Evolutionary conservation across 2,329 filamentous ascomycete genomes (phyloP), one percentile per base, ranked within the genome.

Genomic region (Diaporthe citriasiana): DNA sequence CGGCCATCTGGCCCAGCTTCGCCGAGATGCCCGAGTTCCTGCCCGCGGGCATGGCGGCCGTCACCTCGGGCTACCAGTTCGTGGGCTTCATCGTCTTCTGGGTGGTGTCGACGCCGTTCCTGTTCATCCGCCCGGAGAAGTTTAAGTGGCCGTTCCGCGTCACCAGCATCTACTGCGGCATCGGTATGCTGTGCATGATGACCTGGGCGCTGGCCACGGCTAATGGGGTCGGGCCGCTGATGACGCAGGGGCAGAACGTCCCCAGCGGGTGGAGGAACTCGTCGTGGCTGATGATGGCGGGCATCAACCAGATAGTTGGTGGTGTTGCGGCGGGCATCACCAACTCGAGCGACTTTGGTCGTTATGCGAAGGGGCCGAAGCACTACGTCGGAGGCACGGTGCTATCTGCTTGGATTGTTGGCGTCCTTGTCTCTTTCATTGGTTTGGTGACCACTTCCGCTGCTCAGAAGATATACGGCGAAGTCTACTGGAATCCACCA

Each of bases 11-110:
- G 84, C 84, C 85, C 6, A 83, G 82, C 19, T 87, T 85, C 73
- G 78, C 81, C 13, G 83, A 79, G 76, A 84, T 88, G 74, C 81
- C 82, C 22, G 87, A 88, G 75, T 84, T 84, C 40, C 80, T 89
- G 12, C 83, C 86, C 0, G 80, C 78, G 6, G 82, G 78, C 66
- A 76, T 83, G 57, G 84, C 82, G 35, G 19, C 73, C 6, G 51
- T 75, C 73, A 79, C 82, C 72, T 82, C 80, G 57, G 83, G 85
- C 19, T 82, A 84, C 27, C 83, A 86, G 35, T 80, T 89, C 40
- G 82, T 88, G 2, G 88, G 84, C 73, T 85, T 88, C 75, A 85
- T 88, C 70, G 78, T 89, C 55, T 89, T 89, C 78, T 89, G 87
- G 83, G 82, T 85, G 40, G 77, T 86, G 27, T 87, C 87, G 22